Evolutionary conservation across 2,329 filamentous ascomycete genomes (phyloP).

Genomic region (Hypoxylon sp.): DNA sequence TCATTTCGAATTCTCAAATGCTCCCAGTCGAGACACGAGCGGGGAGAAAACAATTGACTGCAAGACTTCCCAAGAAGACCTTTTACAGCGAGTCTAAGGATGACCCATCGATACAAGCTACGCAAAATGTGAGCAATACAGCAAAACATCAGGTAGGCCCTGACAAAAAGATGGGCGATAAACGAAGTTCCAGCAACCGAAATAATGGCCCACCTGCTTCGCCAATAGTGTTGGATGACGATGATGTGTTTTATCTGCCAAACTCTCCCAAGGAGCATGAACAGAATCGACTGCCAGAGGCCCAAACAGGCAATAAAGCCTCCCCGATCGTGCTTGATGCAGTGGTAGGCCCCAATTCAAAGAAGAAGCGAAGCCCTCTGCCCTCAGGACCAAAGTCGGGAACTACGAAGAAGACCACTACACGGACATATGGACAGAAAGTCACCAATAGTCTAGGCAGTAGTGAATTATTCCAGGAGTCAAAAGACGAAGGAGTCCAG

Average conservation of each 20-base stretch:
- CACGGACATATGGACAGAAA: constrained; percentile 21
- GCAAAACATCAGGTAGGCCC: not conserved
- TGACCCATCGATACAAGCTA: constrained; percentile 3
- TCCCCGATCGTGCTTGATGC: not conserved
- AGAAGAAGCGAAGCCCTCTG: constrained; percentile 42
- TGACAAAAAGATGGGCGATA: not conserved
- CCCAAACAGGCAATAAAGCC: not conserved
- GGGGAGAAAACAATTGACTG: not conserved
- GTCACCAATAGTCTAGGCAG: not conserved
- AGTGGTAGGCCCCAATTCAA: constrained; percentile 33
- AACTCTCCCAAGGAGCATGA: constrained; percentile 15
- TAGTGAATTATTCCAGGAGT: not conserved
- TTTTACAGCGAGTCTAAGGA: constrained; percentile 29
- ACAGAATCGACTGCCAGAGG: constrained; percentile 4
- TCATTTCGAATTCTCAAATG: constrained; percentile 20
- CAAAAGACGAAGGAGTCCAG: not conserved
- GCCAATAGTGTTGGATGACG: not conserved
- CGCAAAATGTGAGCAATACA: not conserved
- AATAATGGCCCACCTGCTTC: constrained; percentile 5
- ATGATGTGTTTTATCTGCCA: constrained; percentile 13
- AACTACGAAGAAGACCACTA: constrained; percentile 6
- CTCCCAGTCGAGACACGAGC: not conserved
- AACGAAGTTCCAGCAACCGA: constrained; percentile 8
- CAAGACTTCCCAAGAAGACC: constrained; percentile 34
- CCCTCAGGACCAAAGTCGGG: constrained; percentile 13